A percentile compares a stretch with the other conserved stretches of the same genome.
phyloP scores from a whole-genome alignment of 164 flowering plant genomes.

The Chloranthus sessilifolius region DNA sequence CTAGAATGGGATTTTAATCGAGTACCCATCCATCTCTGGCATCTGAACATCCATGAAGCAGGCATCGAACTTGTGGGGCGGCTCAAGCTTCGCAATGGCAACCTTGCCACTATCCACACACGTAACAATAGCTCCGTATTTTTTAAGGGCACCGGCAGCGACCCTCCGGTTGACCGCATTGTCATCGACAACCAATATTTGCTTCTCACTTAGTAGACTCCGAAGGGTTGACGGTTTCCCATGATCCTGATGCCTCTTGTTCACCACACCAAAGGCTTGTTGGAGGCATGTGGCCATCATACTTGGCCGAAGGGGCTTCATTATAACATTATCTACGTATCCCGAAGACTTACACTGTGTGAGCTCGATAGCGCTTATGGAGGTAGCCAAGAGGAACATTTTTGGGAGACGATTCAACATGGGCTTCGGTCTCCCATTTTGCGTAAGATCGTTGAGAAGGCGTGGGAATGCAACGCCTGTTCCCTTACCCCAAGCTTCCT shows the following conservation, averaged over 20 bases:
- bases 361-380: slow-evolving; percentile 30
- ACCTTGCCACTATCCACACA: slow-evolving; percentile 74
- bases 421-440: slow-evolving; percentile 15
- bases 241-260: slow-evolving; percentile 30
- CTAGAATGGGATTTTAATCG: not conserved
- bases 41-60: slow-evolving; percentile 99
- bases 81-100: slow-evolving; percentile 59
- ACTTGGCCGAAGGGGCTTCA: slow-evolving; percentile 71
- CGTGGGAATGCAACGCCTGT: slow-evolving; percentile 18
- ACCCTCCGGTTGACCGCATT: slow-evolving; percentile 77
- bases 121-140: slow-evolving; percentile 74
- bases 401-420: slow-evolving; percentile 27
- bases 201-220: slow-evolving; percentile 48
- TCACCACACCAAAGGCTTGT: slow-evolving; percentile 43
- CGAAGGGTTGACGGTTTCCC: slow-evolving; percentile 39
- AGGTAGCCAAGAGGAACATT: slow-evolving; percentile 50
- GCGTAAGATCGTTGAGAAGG: slow-evolving; percentile 24
- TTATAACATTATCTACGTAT: slow-evolving; percentile 47
- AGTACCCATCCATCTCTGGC: slow-evolving; percentile 98
- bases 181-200: slow-evolving; percentile 89
- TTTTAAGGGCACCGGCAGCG: slow-evolving; percentile 82
- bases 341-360: slow-evolving; percentile 43
- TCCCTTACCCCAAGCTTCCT: slow-evolving; percentile 54
- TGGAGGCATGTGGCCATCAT: slow-evolving; percentile 46
- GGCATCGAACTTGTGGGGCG: slow-evolving; percentile 81